These are phyloP conservation scores for Antrodiella citrinella DNA, from an alignment of 768 basidiomycete genomes.

Conservation along the genomic window DNA sequence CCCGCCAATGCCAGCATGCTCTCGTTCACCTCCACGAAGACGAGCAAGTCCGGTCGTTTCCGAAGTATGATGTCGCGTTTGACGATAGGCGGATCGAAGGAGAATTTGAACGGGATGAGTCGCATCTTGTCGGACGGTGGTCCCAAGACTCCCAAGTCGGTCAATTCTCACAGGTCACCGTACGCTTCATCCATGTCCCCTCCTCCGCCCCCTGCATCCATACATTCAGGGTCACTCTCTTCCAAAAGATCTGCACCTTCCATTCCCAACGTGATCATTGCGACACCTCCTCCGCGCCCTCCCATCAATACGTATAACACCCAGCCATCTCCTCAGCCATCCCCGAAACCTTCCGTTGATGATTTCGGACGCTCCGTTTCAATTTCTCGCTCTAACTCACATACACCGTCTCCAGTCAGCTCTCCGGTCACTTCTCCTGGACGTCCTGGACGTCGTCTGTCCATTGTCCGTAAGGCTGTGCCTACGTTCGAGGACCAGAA, in stretches of 20 bases:
- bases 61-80: constrained; percentile 76
- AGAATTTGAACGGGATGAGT: constrained; percentile 23
- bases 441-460: constrained; percentile 8
- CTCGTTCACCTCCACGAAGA: constrained; percentile 28
- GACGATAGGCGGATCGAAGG: constrained; percentile 32
- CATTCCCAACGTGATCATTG: constrained; percentile 25
- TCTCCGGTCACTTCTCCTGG: constrained; percentile 1
- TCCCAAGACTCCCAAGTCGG: constrained; percentile 18
- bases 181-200: constrained; percentile 10
- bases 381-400: background rate
- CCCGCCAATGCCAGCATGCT: constrained; percentile 34
- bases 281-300: constrained; percentile 19
- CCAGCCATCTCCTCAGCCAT: background rate
- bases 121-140: constrained; percentile 20
- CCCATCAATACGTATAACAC: constrained; percentile 5
- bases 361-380: background rate
- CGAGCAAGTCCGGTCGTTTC: constrained; percentile 46
- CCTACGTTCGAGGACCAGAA: constrained; percentile 10
- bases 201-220: constrained; percentile 12
- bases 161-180: background rate
- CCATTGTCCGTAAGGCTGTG: constrained; percentile 19
- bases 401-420: background rate
- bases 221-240: constrained; percentile 7
- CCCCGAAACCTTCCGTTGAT: background rate
- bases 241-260: constrained; percentile 8